These are phyloP conservation scores for Fragilaria radians DNA, from an alignment of 108 stramenopile species.

Conservation along the genomic window DNA sequence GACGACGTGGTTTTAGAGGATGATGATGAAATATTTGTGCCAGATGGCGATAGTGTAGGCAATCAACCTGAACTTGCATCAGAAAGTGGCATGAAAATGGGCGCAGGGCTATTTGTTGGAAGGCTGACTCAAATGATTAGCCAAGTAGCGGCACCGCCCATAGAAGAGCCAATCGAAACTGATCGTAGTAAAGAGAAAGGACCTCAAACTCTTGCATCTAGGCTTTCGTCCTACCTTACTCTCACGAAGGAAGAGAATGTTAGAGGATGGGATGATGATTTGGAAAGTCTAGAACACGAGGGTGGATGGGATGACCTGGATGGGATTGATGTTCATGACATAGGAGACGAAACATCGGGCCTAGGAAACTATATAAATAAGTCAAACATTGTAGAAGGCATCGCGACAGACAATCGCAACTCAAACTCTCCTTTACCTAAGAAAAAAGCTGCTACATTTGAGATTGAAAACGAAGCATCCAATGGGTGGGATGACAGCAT, in stretches of 20 bases:
- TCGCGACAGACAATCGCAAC: not conserved
- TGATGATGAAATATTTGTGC: not conserved
- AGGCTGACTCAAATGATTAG: not conserved
- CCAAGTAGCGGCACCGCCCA: not conserved
- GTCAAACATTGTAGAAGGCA: slow-evolving; percentile 3
- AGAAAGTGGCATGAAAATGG: not conserved
- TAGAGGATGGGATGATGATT: not conserved
- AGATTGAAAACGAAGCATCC: too few relatives aligned
- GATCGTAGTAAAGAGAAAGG: not conserved
- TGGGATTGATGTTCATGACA: not conserved
- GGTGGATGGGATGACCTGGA: not conserved
- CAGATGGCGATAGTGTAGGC: not conserved
- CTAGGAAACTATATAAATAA: not conserved
- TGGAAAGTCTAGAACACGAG: not conserved
- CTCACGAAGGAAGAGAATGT: not conserved
- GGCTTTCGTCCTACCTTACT: not conserved
- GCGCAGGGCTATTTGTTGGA: not conserved
- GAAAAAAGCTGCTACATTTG: too few relatives aligned
- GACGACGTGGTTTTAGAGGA: not conserved
- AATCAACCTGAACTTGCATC: not conserved
- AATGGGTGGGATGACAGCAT: not conserved
- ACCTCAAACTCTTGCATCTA: not conserved
- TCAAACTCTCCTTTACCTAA: too few relatives aligned
- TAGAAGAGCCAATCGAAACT: not conserved
- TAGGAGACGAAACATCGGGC: too few relatives aligned